These are phyloP conservation scores for Daldinia eschscholtzii DNA, from an alignment of 2,329 filamentous ascomycete genomes.

Conservation along the genomic window DNA sequence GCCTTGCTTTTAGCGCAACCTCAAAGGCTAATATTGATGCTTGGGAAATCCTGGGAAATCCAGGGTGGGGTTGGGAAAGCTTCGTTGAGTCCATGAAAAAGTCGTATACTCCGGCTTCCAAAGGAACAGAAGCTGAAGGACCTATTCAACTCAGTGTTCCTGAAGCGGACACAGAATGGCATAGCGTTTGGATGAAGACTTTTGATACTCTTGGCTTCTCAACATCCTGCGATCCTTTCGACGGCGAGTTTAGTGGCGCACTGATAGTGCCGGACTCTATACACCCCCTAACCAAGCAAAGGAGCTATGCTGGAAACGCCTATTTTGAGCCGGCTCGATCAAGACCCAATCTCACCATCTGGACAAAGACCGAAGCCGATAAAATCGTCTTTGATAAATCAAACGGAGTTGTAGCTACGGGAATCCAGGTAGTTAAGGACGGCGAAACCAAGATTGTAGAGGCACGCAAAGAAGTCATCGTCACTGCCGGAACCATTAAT, in stretches of 20 bases:
- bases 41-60: conserved; percentile 38
- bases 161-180: conserved; percentile 23
- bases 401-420: conserved; percentile 39
- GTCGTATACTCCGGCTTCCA: neutral
- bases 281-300: conserved; percentile 44
- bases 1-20: conserved; percentile 23
- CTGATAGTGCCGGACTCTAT: conserved; percentile 40
- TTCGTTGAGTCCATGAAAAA: conserved; percentile 33
- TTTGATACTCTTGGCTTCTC: conserved; percentile 27
- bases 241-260: conserved; percentile 28
- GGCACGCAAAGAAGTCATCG: conserved; percentile 27
- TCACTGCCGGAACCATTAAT: conserved; percentile 13
- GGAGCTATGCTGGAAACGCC: conserved; percentile 47
- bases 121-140: neutral
- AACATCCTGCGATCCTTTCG: neutral
- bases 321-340: conserved; percentile 44
- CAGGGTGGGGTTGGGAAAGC: conserved; percentile 39
- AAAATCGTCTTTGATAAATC: conserved; percentile 46
- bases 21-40: conserved; percentile 30
- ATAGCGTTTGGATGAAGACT: conserved; percentile 24
- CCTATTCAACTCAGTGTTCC: conserved; percentile 26
- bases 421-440: conserved; percentile 32
- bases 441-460: neutral
- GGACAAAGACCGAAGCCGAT: conserved; percentile 43
- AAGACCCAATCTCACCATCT: conserved; percentile 47